Evolutionary conservation across 2,329 filamentous ascomycete species (phyloP), one percentile per base, ranked within the genome.

Genomic region (Trichoderma cornu-damae): DNA sequence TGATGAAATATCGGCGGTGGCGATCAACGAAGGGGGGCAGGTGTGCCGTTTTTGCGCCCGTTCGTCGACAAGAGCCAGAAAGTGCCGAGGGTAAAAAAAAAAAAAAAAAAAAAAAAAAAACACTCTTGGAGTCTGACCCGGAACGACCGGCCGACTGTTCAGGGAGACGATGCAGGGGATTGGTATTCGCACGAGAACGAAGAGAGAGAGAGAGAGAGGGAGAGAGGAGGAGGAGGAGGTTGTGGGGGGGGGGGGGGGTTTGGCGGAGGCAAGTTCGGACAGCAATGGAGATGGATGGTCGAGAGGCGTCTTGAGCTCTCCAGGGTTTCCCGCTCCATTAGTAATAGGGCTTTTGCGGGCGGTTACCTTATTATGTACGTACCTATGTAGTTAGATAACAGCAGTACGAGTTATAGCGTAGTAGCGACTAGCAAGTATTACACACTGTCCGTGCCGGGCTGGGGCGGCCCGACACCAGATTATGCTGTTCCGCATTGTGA

Each of bases 101-200:
- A n/a, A n/a, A n/a, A n/a, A n/a, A n/a, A n/a, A n/a, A n/a, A n/a
- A n/a, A n/a, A n/a, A n/a, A n/a, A n/a, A n/a, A 55, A 55, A 38
- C 38, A 38, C n/a, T 38, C 42, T 55, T 42, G 52, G 52, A 22
- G 43, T 35, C 16, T 46, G 52, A 43, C 52, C 42, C 52, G 42
- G 52, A 42, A 42, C 42, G 52, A 55, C 47, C 42, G 52, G 34
- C 42, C 42, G 37, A 34, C 26, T 18, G 42, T 12, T 46, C 22
- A 47, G 34, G 40, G 40, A 43, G n/a, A 28, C n/a, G 30, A 44
- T 44, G 38, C 51, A 46, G 52, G 52, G 42, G 28, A 26, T 38
- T 55, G 52, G 42, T 37, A 26, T 38, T 55, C 22, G 30, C 24
- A 46, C 20, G 32, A 55, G 42, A 32, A n/a, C n/a, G n/a, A n/a